Conservation (phyloP, 169 alveolate genomes). For the Cryptosporidium xiaoi region DNA sequence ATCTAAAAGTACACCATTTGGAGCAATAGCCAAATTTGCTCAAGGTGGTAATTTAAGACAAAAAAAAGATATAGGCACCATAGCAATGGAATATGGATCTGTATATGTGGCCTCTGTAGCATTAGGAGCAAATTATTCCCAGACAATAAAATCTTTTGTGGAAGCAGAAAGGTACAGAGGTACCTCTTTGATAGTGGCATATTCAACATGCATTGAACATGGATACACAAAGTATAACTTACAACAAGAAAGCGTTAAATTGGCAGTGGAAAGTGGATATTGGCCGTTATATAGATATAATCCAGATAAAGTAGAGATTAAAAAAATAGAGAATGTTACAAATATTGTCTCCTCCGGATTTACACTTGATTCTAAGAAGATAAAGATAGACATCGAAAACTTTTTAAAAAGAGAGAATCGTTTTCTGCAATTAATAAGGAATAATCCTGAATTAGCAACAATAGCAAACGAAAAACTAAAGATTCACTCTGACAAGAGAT, state of each 20-base stretch:
- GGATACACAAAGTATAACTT: constrained; percentile 71
- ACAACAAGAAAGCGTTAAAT: constrained; percentile 75
- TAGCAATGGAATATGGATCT: constrained; percentile 81
- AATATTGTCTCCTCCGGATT: constrained; percentile 70
- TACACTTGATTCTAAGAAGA: constrained; percentile 74
- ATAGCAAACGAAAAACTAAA: constrained; percentile 40
- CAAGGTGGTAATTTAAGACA: constrained; percentile 78
- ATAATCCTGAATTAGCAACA: constrained; percentile 76
- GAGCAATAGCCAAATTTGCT: constrained; percentile 81
- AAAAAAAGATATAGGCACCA: constrained; percentile 81
- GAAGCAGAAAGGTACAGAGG: constrained; percentile 81
- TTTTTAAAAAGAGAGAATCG: constrained; percentile 76
- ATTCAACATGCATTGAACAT: constrained; percentile 81
- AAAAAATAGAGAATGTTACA: constrained; percentile 27
- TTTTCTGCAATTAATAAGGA: constrained; percentile 67
- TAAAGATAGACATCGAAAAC: constrained; percentile 53
- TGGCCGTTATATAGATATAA: constrained; percentile 79
- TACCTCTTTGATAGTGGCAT: constrained; percentile 79
- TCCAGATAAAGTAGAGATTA: constrained; percentile 44
- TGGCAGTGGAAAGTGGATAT: constrained; percentile 80
- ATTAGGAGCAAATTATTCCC: constrained; percentile 78
- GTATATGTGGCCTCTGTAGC: constrained; percentile 81
- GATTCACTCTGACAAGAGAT: constrained; percentile 64
- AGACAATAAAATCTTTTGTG: constrained; percentile 75
- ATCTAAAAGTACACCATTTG: constrained; percentile 81